Evolutionary conservation across 2,329 filamentous ascomycete genomes (phyloP).

Genomic region (Penicillium sp.): DNA sequence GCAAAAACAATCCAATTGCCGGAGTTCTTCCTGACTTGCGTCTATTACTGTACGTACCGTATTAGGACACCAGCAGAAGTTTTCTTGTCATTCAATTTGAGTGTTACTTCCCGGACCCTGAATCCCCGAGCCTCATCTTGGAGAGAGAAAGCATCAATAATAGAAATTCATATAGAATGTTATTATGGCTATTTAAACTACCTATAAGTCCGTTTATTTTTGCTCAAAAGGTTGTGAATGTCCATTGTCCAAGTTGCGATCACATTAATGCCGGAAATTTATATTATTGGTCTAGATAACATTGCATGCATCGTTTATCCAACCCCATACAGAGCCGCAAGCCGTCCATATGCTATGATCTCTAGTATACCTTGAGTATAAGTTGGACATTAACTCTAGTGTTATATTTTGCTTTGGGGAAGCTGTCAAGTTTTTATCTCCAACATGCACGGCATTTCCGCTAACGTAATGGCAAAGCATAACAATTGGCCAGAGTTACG

Average conservation of each 20-base stretch:
- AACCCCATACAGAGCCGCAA: not conserved
- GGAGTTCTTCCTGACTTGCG: too few species aligned
- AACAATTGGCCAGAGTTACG: slow-evolving; percentile 7
- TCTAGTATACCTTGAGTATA: not conserved
- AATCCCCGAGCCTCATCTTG: too few species aligned
- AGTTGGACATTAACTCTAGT: not conserved
- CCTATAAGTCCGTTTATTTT: not conserved
- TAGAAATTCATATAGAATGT: too few species aligned
- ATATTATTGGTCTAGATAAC: not conserved
- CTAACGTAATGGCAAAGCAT: not conserved
- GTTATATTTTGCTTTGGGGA: not conserved
- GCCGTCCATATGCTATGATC: not conserved
- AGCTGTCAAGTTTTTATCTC: not conserved
- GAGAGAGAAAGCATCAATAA: too few species aligned
- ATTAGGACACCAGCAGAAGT: too few species aligned
- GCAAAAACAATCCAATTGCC: too few species aligned
- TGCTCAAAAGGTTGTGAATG: not conserved
- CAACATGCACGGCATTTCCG: not conserved
- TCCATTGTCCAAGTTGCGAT: not conserved
- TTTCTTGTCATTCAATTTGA: too few species aligned
- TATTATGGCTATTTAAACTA: too few species aligned
- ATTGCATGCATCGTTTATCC: not conserved
- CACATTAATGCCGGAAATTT: not conserved
- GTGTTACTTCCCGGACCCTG: too few species aligned
- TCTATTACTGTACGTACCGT: too few species aligned